Evolutionary conservation across 495 filamentous ascomycete species (phyloP).

Genomic region (Trichoderma orchidacearum): DNA sequence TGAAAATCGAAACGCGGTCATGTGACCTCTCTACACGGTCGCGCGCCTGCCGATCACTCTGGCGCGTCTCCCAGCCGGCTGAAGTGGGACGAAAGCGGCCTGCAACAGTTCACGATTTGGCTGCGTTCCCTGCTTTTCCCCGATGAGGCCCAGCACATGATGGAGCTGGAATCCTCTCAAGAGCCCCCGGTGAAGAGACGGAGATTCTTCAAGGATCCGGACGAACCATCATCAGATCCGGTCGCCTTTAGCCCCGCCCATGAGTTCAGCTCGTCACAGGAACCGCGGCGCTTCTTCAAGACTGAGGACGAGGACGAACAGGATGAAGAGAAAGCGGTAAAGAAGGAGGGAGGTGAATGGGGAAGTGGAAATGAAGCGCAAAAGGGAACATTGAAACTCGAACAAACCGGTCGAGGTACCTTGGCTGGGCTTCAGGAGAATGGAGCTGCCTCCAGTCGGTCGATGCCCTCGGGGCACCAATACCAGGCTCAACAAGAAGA

Average conservation of each 20-base stretch:
- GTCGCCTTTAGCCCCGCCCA: background rate
- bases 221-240: constrained; percentile 7
- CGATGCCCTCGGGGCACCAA: background rate
- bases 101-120: background rate
- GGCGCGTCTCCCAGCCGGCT: background rate
- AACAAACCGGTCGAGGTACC: background rate
- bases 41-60: background rate
- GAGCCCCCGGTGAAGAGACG: constrained; percentile 64
- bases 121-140: background rate
- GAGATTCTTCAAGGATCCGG: constrained; percentile 62
- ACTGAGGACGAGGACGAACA: constrained; percentile 1
- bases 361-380: background rate
- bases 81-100: background rate
- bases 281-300: background rate
- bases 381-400: background rate
- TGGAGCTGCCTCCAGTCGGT: background rate
- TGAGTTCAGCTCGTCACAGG: background rate
- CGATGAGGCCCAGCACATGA: constrained; percentile 10
- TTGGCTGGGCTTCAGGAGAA: background rate
- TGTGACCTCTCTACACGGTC: constrained; percentile 2
- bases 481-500: background rate
- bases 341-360: background rate
- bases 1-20: background rate
- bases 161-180: constrained; percentile 41
- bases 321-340: background rate